Evolutionary conservation across 257 asterid genomes (phyloP), one percentile per base, ranked within the genome.

Genomic region (Solanum pennellii): DNA sequence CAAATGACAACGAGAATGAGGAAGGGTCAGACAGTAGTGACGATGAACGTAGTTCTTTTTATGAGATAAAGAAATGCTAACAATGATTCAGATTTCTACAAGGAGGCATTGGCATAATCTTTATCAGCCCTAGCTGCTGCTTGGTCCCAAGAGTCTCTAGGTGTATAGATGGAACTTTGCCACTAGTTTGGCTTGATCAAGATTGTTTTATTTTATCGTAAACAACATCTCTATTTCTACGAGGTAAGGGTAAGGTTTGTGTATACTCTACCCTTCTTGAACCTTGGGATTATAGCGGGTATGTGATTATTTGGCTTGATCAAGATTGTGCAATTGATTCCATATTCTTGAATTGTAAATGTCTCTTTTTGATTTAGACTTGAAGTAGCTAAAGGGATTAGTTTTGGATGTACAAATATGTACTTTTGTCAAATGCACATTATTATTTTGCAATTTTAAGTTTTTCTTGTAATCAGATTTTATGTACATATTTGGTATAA

Each of bases 1-100:
- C 99, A 15, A 90, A 87, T 83, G 87, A 37, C 10, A 49, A 89
- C 45, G 90, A 88, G 39, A 37, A n/a, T 35, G 91, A 91, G 23
- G 89, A 93, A 60, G 92, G 85, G 3, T 77, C 85, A 74, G 89
- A 91, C 5, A 87, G 88, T 74, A 29, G 85, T 41, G 90, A 33
- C 47, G 87, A 65, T 23, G 94, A 37, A 37, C 29, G 66, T 82
- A 37, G 80, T 49, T 47, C 87, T 77, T 84, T 13, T 7, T 15
- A 84, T 79, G 87, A 87, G 10, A 14, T 87, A 29, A 89, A 90
- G 18, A 27, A 89, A 59, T 37, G 21, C 31, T 29, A 94, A 91
- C 56, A 90, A 89, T 27, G 92, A 83, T 10, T 15, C 82, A 15
- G 80, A 86, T 47, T 37, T 73, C 49, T 73, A 35, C 0, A 5